A percentile compares a stretch with the other conserved stretches of the same genome.
Conservation (phyloP, 495 filamentous ascomycete genomes). For the Tetracladium marchalianum region DNA sequence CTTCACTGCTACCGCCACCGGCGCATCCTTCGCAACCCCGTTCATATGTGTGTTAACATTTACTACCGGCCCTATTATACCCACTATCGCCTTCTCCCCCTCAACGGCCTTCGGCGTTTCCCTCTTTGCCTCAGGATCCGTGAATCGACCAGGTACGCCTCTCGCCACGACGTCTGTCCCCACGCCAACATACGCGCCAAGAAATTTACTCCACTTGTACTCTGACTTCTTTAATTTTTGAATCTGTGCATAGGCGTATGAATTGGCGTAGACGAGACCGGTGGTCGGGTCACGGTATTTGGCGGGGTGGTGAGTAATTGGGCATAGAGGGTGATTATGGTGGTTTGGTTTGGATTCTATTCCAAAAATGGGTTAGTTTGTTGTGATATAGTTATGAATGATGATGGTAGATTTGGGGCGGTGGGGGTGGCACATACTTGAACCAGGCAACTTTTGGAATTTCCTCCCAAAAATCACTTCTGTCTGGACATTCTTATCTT, state of each 20-base stretch:
- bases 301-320: slow-evolving; percentile 71
- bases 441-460: slow-evolving; percentile 34
- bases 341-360: slow-evolving; percentile 30
- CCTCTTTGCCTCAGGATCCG: slow-evolving; percentile 11
- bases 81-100: too few relatives aligned
- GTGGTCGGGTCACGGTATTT: slow-evolving; percentile 70
- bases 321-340: slow-evolving; percentile 46
- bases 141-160: slow-evolving; percentile 61
- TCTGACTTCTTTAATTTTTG: slow-evolving; percentile 53
- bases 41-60: too few relatives aligned
- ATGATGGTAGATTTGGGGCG: not conserved
- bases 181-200: slow-evolving; percentile 66
- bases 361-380: slow-evolving; percentile 20
- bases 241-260: slow-evolving; percentile 65
- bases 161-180: slow-evolving; percentile 42
- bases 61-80: too few relatives aligned
- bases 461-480: slow-evolving; percentile 42
- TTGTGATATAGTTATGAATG: slow-evolving; percentile 1
- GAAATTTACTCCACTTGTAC: slow-evolving; percentile 64
- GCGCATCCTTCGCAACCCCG: too few relatives aligned
- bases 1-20: too few relatives aligned
- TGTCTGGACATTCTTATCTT: slow-evolving; percentile 42
- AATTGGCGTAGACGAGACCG: slow-evolving; percentile 63
- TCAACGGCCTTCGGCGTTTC: too few relatives aligned
- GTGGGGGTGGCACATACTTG: slow-evolving; percentile 27